Conservation (phyloP, 768 basidiomycete species). For the Russula griseocarnosa region DNA sequence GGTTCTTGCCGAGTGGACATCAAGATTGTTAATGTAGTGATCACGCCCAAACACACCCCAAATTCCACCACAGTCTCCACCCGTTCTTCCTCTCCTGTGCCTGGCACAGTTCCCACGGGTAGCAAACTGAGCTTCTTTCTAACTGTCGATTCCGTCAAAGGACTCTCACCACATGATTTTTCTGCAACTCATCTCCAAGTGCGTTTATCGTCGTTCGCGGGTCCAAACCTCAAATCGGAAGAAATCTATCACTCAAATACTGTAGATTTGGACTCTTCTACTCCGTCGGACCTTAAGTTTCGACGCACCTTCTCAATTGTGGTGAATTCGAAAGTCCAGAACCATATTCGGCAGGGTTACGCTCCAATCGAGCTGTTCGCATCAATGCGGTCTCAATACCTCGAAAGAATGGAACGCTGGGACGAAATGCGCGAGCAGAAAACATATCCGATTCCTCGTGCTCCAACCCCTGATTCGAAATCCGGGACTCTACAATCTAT, state of each 20-base stretch:
- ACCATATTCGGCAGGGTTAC: slow-evolving; percentile 69
- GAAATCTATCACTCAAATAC: slow-evolving; percentile 76
- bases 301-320: slow-evolving; percentile 77
- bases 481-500: slow-evolving; percentile 56
- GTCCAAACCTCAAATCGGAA: slow-evolving; percentile 62
- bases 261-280: slow-evolving; percentile 66
- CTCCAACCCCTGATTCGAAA: slow-evolving; percentile 37
- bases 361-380: slow-evolving; percentile 92
- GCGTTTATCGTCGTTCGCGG: slow-evolving; percentile 82
- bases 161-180: slow-evolving; percentile 88
- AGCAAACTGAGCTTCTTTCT: slow-evolving; percentile 83
- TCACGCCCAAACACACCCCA: slow-evolving; percentile 55
- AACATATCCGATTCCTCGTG: slow-evolving; percentile 35
- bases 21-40: slow-evolving; percentile 68
- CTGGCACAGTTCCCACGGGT: slow-evolving; percentile 61
- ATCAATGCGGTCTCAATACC: slow-evolving; percentile 70
- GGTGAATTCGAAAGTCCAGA: slow-evolving; percentile 66
- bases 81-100: slow-evolving; percentile 70
- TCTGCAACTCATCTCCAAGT: slow-evolving; percentile 81
- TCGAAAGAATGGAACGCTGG: slow-evolving; percentile 89
- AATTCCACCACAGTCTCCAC: slow-evolving; percentile 59
- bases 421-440: slow-evolving; percentile 86
- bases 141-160: slow-evolving; percentile 82
- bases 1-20: slow-evolving; percentile 89
- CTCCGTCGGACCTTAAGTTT: slow-evolving; percentile 78